Conservation (phyloP, 768 basidiomycete species). For the Boletus huronensis region DNA sequence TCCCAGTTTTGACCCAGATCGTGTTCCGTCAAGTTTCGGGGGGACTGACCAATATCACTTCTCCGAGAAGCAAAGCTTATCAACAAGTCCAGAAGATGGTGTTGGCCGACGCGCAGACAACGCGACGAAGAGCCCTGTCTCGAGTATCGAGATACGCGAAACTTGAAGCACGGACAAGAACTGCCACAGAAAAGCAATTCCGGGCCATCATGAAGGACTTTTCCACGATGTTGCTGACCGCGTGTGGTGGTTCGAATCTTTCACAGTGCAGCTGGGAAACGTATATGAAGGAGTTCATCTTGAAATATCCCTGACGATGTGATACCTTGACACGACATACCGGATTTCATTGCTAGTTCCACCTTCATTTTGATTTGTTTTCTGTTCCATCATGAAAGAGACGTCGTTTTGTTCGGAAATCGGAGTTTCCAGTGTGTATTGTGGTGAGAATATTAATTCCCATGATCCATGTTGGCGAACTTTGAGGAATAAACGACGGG, state of each 20-base stretch:
- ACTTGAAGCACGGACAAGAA: slow-evolving; percentile 20
- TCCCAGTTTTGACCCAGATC: slow-evolving; percentile 44
- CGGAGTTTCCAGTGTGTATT: background rate
- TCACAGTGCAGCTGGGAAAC: slow-evolving; percentile 58
- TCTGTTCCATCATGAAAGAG: slow-evolving; percentile 2
- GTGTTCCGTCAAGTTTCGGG: slow-evolving; percentile 43
- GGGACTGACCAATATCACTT: slow-evolving; percentile 34
- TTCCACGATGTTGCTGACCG: slow-evolving; percentile 29
- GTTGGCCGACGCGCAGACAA: slow-evolving; percentile 32
- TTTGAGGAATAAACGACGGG: background rate
- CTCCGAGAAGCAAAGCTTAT: slow-evolving; percentile 41
- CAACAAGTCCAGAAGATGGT: slow-evolving; percentile 41
- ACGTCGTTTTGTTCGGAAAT: slow-evolving; percentile 22
- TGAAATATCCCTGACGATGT: slow-evolving; percentile 53
- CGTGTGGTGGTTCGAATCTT: slow-evolving; percentile 48
- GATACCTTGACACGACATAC: background rate
- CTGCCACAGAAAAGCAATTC: slow-evolving; percentile 23
- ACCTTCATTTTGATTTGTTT: slow-evolving; percentile 1
- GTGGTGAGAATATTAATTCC: background rate
- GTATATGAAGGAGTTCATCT: slow-evolving; percentile 58
- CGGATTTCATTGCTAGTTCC: slow-evolving; percentile 1
- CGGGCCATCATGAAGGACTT: slow-evolving; percentile 34
- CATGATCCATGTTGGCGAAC: background rate
- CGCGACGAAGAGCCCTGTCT: slow-evolving; percentile 7
- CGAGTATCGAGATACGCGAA: slow-evolving; percentile 6